Percentiles rank a stretch among this genome's conserved stretches.
These are phyloP conservation scores for Trypethelium eluteriae DNA, from an alignment of 495 filamentous ascomycete species.

Conservation along the genomic window DNA sequence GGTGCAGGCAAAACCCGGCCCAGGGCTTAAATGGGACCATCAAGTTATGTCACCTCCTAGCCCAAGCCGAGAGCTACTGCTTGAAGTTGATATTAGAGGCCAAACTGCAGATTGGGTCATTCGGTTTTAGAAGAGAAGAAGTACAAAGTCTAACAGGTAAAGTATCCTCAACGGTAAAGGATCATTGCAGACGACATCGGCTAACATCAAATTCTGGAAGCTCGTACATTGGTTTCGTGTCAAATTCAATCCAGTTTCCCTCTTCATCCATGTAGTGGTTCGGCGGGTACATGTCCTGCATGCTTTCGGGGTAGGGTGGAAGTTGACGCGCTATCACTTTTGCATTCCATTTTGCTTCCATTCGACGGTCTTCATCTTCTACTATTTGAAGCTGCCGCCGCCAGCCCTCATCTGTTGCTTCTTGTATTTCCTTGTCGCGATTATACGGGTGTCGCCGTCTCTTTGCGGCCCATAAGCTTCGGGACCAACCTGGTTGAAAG, in stretches of 20 bases:
- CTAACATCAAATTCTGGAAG: neutral
- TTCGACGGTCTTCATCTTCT: neutral
- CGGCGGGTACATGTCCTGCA: neutral
- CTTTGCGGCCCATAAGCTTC: neutral
- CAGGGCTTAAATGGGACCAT: neutral
- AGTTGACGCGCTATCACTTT: neutral
- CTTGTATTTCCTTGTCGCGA: neutral
- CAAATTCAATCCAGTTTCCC: constrained; percentile 1
- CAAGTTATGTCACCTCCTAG: neutral
- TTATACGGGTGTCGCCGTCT: neutral
- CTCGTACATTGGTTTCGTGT: neutral
- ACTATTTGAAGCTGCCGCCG: neutral
- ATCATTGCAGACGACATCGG: constrained; percentile 1
- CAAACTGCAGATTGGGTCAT: neutral
- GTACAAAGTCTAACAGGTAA: neutral
- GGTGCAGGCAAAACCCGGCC: neutral
- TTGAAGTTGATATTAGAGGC: neutral
- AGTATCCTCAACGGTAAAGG: neutral
- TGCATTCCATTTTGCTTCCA: neutral
- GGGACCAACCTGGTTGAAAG: neutral
- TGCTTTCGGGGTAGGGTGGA: neutral
- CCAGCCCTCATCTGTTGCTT: neutral
- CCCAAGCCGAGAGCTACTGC: neutral
- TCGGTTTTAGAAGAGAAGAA: neutral
- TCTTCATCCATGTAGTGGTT: neutral